Base-by-base conservation (phyloP, 139 green algal genomes). In the Auxenochlorella pyrenoidosa region DNA sequence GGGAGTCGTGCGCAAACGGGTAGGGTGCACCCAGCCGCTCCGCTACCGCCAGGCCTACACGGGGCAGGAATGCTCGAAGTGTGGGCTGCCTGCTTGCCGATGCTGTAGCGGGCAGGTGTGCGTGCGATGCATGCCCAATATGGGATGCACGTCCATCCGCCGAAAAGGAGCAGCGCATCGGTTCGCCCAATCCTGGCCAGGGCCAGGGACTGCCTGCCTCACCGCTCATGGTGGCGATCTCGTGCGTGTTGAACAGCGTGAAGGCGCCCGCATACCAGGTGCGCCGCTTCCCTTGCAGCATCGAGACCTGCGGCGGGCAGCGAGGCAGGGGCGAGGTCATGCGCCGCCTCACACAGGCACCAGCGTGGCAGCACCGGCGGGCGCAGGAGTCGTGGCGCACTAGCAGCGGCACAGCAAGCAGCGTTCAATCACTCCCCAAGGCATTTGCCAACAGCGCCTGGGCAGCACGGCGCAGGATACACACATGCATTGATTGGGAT, bases 171-270 rank as follows among this genome's bases (percentile, higher is more conserved):
- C 65, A n/a, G n/a, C n/a, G n/a, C n/a, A n/a, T n/a, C n/a, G n/a
- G n/a, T n/a, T n/a, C n/a, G n/a, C n/a, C n/a, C n/a, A n/a, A n/a
- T n/a, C n/a, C n/a, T n/a, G n/a, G n/a, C n/a, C n/a, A n/a, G n/a
- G n/a, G n/a, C n/a, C n/a, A n/a, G n/a, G n/a, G n/a, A n/a, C n/a
- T n/a, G n/a, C n/a, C 43, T 32, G 28, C 26, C 83, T 34, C 38
- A 88, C 83, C 84, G 73, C 71, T 83, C 75, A 95, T 95, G 22
- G 94, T 90, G 5, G 92, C 93, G 19, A 95, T 94, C 80, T 95
- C 92, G 80, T 96, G 92, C 13, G 93, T 96, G 88, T 95, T 96
- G 68, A 95, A 91, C 41, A 96, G 59, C 24, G 92, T 95, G 88
- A 94, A 94, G 6, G 83, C 87, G 0, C 94, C 94, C 13, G 87